Evolutionary conservation across 495 filamentous ascomycete species (phyloP).

Genomic region (Penicillium fimorum): DNA sequence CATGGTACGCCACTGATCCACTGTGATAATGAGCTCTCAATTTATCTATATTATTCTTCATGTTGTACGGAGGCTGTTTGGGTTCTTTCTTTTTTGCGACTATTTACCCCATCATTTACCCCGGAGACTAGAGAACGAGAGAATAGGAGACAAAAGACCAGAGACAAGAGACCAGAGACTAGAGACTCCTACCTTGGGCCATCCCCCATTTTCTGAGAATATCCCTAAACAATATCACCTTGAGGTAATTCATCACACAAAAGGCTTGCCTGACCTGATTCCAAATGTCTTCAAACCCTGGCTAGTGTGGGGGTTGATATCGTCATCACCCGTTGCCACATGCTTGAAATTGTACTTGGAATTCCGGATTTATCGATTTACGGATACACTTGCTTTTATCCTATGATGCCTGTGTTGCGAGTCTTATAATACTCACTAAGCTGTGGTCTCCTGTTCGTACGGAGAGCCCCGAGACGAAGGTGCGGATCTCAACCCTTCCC

Average conservation of each 20-base stretch:
- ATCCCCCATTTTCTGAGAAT: background rate
- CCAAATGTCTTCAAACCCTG: background rate
- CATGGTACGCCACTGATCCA: slow-evolving; percentile 22
- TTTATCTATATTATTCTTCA: background rate
- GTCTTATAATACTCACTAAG: background rate
- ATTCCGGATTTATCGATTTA: slow-evolving; percentile 1
- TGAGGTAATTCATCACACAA: slow-evolving; percentile 1
- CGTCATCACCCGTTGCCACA: slow-evolving; percentile 21
- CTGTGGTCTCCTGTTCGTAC: background rate
- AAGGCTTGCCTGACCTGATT: slow-evolving; percentile 6
- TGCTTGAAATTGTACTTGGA: slow-evolving; percentile 3
- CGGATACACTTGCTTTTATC: background rate
- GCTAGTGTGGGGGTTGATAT: slow-evolving; percentile 12
- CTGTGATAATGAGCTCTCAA: background rate
- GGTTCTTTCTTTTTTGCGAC: background rate
- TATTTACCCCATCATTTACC: background rate
- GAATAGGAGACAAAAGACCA: background rate
- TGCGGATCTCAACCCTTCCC: background rate
- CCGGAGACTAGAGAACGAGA: too few relatives aligned
- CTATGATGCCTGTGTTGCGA: background rate
- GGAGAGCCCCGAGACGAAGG: background rate
- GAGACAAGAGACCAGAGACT: background rate
- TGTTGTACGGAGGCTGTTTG: background rate
- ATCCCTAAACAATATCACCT: background rate
- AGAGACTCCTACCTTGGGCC: background rate